Evolutionary conservation across 2,329 filamentous ascomycete species (phyloP).

Genomic region (Aspergillus brasiliensis): DNA sequence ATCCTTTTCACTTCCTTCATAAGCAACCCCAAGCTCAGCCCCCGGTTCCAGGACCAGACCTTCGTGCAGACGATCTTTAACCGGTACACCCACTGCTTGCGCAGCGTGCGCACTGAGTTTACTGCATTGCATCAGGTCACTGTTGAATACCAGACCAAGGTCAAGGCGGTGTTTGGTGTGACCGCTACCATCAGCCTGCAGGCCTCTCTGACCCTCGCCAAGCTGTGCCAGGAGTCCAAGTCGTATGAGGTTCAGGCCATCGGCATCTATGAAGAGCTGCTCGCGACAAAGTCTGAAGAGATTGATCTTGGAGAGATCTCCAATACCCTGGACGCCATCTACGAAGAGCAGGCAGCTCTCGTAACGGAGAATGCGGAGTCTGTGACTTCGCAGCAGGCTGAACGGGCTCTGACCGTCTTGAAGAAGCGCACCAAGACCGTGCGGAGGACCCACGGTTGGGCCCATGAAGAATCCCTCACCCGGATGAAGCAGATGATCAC

Average conservation of each 20-base stretch:
- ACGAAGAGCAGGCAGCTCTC: constrained; percentile 39
- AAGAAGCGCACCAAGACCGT: constrained; percentile 32
- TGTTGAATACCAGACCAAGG: constrained; percentile 36
- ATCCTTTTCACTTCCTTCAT: constrained; percentile 42
- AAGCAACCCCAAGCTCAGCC: constrained; percentile 34
- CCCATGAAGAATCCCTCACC: constrained; percentile 42
- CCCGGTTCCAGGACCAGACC: constrained; percentile 35
- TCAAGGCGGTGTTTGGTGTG: constrained; percentile 37
- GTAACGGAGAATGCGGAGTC: constrained; percentile 25
- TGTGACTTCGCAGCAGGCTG: constrained; percentile 31
- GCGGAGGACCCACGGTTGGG: constrained; percentile 41
- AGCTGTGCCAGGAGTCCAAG: constrained; percentile 43
- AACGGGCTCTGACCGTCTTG: constrained; percentile 34
- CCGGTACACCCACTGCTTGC: constrained; percentile 41
- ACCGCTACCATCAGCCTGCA: constrained; percentile 41
- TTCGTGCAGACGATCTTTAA: constrained; percentile 38
- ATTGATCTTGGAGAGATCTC: constrained; percentile 39
- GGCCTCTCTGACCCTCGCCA: constrained; percentile 39
- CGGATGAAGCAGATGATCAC: constrained; percentile 40
- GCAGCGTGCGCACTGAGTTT: constrained; percentile 35
- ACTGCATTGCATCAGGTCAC: constrained; percentile 37
- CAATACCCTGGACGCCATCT: constrained; percentile 38
- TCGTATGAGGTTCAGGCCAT: constrained; percentile 39
- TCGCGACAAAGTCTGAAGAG: constrained; percentile 34
- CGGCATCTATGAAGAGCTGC: constrained; percentile 40